Conservation (phyloP, 495 filamentous ascomycete genomes). For the Penicillium daleae region DNA sequence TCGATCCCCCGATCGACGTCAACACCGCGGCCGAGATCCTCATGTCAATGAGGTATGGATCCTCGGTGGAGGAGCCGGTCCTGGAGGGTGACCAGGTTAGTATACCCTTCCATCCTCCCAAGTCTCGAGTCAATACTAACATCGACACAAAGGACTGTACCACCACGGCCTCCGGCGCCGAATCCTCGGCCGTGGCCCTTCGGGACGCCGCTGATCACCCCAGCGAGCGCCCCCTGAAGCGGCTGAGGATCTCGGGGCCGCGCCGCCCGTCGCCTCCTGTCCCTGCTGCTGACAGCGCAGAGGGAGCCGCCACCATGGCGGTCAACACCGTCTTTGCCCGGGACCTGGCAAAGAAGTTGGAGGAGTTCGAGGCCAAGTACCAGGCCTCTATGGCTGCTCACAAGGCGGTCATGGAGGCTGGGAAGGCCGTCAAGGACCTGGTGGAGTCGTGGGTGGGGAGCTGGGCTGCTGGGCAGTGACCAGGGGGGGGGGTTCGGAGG, state of each 20-base stretch:
- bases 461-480: slow-evolving; percentile 19
- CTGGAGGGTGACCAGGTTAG: slow-evolving; percentile 2
- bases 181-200: neutral
- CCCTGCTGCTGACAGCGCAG: slow-evolving; percentile 9
- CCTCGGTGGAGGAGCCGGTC: neutral
- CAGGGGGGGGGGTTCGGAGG: neutral
- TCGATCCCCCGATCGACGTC: neutral
- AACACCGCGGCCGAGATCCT: neutral
- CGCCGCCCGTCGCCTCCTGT: neutral
- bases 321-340: slow-evolving; percentile 17
- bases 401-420: slow-evolving; percentile 15
- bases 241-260: neutral
- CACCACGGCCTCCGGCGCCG: neutral
- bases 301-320: slow-evolving; percentile 15
- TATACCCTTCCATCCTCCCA: neutral
- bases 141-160: neutral
- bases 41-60: no score
- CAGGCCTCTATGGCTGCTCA: slow-evolving; percentile 13
- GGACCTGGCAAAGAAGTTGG: slow-evolving; percentile 19
- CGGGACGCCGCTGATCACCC: neutral
- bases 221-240: neutral
- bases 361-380: slow-evolving; percentile 22
- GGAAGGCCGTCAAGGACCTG: slow-evolving; percentile 14
- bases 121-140: neutral
- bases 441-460: slow-evolving; percentile 21